These are phyloP conservation scores for Erodium trifolium DNA, from an alignment of 441 rosid genomes.

Conservation along the genomic window DNA sequence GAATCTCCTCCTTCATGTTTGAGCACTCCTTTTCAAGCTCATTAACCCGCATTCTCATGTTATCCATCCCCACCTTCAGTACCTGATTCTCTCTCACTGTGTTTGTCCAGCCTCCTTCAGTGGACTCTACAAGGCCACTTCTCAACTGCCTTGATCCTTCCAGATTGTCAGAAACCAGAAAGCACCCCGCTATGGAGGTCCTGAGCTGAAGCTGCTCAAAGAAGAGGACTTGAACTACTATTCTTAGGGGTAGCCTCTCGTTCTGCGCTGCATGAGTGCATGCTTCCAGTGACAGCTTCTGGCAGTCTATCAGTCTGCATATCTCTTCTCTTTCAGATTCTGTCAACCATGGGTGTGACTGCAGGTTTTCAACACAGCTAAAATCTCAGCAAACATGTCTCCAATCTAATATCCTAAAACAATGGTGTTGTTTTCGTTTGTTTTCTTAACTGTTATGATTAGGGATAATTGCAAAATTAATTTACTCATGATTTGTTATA, in stretches of 20 bases:
- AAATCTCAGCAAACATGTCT: background rate
- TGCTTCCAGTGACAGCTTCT: constrained; percentile 93
- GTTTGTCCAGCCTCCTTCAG: constrained; percentile 86
- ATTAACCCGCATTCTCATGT: constrained; percentile 78
- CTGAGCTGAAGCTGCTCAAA: constrained; percentile 96
- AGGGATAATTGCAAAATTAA: no score
- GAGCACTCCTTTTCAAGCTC: constrained; percentile 94
- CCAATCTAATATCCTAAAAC: background rate
- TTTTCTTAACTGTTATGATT: no score
- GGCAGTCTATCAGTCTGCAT: constrained; percentile 85
- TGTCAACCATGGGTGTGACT: constrained; percentile 92
- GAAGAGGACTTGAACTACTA: constrained; percentile 24
- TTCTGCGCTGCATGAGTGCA: constrained; percentile 99
- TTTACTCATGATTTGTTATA: no score
- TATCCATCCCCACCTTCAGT: constrained; percentile 90
- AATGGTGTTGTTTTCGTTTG: background rate
- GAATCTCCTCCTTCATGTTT: constrained; percentile 86
- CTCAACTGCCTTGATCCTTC: constrained; percentile 82
- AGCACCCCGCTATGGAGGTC: constrained; percentile 90
- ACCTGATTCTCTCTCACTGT: constrained; percentile 94
- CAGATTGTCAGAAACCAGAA: constrained; percentile 84
- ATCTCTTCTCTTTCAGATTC: constrained; percentile 88
- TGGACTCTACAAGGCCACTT: constrained; percentile 59
- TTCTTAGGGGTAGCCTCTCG: constrained; percentile 80
- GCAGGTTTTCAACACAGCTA: constrained; percentile 23